Evolutionary conservation across 768 basidiomycete species (phyloP).

Genomic region (Mycena kentingensis): DNA sequence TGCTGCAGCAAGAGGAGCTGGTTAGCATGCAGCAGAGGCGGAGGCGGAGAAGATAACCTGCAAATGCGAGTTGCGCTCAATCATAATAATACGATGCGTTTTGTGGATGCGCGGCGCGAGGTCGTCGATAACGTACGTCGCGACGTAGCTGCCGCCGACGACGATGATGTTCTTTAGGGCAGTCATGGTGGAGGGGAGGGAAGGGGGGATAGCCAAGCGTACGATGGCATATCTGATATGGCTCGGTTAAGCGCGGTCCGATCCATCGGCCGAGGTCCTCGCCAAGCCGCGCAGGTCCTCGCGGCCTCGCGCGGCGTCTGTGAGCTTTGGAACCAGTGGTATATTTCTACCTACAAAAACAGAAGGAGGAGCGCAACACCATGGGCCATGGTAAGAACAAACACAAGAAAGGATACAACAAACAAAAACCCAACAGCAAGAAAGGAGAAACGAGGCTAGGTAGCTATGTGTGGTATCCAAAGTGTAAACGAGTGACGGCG

Average conservation of each 20-base stretch:
- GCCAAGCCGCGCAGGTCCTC: no score
- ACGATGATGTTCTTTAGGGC: constrained; percentile 30
- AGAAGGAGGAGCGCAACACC: no score
- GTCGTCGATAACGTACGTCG: constrained; percentile 20
- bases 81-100: constrained; percentile 28
- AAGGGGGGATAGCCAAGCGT: background rate
- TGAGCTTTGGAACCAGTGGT: no score
- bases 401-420: no score
- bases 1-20: constrained; percentile 9
- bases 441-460: background rate
- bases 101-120: constrained; percentile 21
- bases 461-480: background rate
- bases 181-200: background rate
- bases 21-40: background rate
- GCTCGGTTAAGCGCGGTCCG: background rate
- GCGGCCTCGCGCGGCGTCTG: no score
- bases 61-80: constrained; percentile 36
- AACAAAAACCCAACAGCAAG: no score
- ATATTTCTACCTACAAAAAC: no score
- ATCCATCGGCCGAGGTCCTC: no score
- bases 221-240: background rate
- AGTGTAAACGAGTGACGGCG: background rate
- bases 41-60: constrained; percentile 8
- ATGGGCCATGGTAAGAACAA: no score
- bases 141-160: constrained; percentile 35